phyloP scores from a whole-genome alignment of 176 grass and related monocot genomes.

The Elymus sibiricus region DNA sequence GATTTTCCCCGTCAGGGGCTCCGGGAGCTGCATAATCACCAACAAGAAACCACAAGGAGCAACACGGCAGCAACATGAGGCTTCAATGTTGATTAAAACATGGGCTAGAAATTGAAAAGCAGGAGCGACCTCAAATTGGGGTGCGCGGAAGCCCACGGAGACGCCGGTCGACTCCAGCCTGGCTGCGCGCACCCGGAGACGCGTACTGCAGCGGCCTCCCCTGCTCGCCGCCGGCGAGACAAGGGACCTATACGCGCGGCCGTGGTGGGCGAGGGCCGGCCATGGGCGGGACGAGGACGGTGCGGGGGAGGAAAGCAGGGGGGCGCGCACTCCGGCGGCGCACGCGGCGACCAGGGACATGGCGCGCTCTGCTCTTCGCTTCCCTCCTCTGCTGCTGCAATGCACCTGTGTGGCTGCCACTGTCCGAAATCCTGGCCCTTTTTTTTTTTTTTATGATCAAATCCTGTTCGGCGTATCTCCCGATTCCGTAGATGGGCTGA shows the following conservation, averaged over 20 bases:
- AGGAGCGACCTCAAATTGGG: conserved; percentile 58
- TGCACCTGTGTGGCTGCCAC: conserved; percentile 16
- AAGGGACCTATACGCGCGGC: not conserved
- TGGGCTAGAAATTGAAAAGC: not conserved
- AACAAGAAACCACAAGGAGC: not conserved
- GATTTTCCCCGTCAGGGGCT: conserved; percentile 68
- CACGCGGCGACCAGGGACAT: conserved; percentile 6
- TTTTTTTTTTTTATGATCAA: too few species aligned
- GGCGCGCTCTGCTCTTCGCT: not conserved
- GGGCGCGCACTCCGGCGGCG: not conserved
- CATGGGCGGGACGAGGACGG: not conserved
- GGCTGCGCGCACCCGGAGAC: conserved; percentile 47
- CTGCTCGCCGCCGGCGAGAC: not conserved
- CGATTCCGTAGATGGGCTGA: not conserved
- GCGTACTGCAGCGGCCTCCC: not conserved
- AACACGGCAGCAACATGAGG: not conserved
- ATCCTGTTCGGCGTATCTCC: not conserved
- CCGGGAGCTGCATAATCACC: conserved; percentile 53
- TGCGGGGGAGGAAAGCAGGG: not conserved
- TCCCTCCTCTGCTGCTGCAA: not conserved
- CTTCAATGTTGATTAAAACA: not conserved
- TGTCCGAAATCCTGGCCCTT: not conserved
- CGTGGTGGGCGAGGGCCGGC: not conserved
- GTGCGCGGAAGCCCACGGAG: conserved; percentile 52
- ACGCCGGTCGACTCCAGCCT: conserved; percentile 50